Conservation (phyloP, 208 protist genomes). For the Leishmania lainsoni region DNA sequence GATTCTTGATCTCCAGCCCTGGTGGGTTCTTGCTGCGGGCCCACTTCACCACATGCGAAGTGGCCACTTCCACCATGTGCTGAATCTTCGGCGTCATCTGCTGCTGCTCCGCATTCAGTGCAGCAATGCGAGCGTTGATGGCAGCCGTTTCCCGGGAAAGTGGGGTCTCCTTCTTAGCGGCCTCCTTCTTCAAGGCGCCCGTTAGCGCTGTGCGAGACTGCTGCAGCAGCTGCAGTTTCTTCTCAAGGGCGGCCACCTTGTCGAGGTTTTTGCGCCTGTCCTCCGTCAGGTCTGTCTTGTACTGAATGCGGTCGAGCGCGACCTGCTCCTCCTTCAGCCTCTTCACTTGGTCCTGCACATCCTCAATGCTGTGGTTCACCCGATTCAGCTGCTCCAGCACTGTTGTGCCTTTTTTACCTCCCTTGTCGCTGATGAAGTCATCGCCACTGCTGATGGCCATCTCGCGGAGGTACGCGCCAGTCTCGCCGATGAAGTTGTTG, state of each 20-base stretch:
- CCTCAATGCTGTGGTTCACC: slow-evolving; percentile 50
- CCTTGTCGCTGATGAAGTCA: slow-evolving; percentile 28
- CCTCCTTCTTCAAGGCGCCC: slow-evolving; percentile 18
- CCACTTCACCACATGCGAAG: slow-evolving; percentile 73
- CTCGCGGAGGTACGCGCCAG: slow-evolving; percentile 79
- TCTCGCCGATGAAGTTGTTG: slow-evolving; percentile 78
- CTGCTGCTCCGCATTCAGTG: slow-evolving; percentile 56
- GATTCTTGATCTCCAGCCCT: slow-evolving; percentile 30
- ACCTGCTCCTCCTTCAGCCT: slow-evolving; percentile 68
- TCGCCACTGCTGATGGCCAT: slow-evolving; percentile 63
- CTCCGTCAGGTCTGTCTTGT: slow-evolving; percentile 57
- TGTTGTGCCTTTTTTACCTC: slow-evolving; percentile 13
- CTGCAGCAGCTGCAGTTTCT: slow-evolving; percentile 60
- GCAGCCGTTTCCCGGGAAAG: slow-evolving; percentile 53
- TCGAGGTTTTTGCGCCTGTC: slow-evolving; percentile 57
- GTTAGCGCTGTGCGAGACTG: slow-evolving; percentile 51
- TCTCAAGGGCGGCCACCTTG: slow-evolving; percentile 55
- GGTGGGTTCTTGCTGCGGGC: slow-evolving; percentile 82
- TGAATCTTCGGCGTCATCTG: slow-evolving; percentile 56
- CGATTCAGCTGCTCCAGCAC: slow-evolving; percentile 55
- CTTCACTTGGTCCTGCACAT: slow-evolving; percentile 42
- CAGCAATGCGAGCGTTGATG: slow-evolving; percentile 59
- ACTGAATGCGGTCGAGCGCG: slow-evolving; percentile 52
- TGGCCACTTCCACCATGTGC: slow-evolving; percentile 71
- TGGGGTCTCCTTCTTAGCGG: slow-evolving; percentile 37